A percentile compares a stretch with the other conserved stretches of the same genome.
Evolutionary conservation across 768 basidiomycete species (phyloP).

Genomic region (Fomitopsis serialis): DNA sequence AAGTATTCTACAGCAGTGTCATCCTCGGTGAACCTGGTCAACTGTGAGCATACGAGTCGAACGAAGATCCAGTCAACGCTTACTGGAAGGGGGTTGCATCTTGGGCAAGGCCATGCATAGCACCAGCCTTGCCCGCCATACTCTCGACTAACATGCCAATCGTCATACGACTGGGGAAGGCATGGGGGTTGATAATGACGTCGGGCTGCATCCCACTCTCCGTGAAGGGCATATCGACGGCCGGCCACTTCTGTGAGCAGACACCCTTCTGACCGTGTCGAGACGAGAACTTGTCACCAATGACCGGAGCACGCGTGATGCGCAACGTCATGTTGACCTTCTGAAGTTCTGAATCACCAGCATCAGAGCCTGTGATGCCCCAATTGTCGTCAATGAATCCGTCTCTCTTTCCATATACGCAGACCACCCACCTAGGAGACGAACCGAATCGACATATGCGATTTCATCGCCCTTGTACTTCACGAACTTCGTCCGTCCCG

Average conservation of each 20-base stretch:
- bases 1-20: constrained; percentile 99
- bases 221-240: constrained; percentile 97
- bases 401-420: not conserved
- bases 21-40: constrained; percentile 80
- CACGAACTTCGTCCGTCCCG: constrained; percentile 74
- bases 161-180: constrained; percentile 99
- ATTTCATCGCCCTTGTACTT: constrained; percentile 97
- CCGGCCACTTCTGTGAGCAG: constrained; percentile 98
- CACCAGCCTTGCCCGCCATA: constrained; percentile 98
- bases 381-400: not conserved
- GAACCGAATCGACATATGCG: constrained; percentile 86
- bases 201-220: constrained; percentile 99
- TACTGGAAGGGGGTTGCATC: constrained; percentile 98
- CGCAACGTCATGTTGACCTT: constrained; percentile 92
- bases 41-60: constrained; percentile 8
- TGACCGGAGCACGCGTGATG: constrained; percentile 91
- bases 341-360: constrained; percentile 82
- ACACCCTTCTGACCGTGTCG: constrained; percentile 99
- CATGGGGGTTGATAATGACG: constrained; percentile 99
- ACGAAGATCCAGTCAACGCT: constrained; percentile 22
- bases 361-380: constrained; percentile 68
- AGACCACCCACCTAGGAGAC: constrained; percentile 65
- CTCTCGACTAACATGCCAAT: constrained; percentile 99
- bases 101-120: constrained; percentile 97
- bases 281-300: constrained; percentile 99